phyloP scores from a whole-genome alignment of 2,329 filamentous ascomycete genomes.

The Penicillium freii region DNA sequence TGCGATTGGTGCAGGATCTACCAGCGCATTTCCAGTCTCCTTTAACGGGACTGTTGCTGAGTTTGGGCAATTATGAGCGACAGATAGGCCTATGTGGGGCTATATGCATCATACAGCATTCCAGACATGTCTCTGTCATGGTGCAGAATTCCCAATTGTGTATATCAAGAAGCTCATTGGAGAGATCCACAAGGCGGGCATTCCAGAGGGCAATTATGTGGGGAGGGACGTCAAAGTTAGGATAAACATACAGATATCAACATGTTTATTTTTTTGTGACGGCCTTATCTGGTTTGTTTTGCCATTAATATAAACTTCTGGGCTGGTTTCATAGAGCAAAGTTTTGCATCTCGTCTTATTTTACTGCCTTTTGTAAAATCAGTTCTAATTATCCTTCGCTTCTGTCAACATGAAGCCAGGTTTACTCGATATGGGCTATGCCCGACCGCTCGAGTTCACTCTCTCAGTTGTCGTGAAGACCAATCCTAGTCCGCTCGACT shows the following conservation, averaged over 20 bases:
- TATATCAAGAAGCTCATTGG: not conserved
- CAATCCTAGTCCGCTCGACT: constrained; percentile 8
- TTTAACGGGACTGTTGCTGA: not conserved
- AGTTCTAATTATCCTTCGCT: not conserved
- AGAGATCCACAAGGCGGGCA: not conserved
- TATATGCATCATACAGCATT: not conserved
- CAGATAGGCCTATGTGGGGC: not conserved
- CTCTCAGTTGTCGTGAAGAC: constrained; percentile 4
- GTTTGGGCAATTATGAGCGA: not conserved
- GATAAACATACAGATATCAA: not conserved
- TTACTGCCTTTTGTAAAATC: not conserved
- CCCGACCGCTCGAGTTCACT: constrained; percentile 5
- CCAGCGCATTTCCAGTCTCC: not conserved
- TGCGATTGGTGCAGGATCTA: not conserved
- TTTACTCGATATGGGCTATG: constrained; percentile 9
- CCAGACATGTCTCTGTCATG: not conserved
- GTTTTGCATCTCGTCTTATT: not conserved
- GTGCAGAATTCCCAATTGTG: not conserved
- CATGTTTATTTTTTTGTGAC: not conserved
- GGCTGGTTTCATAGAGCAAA: not conserved
- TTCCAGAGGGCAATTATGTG: constrained; percentile 8
- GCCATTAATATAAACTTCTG: not conserved
- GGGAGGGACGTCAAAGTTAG: not conserved
- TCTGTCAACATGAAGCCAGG: not conserved
- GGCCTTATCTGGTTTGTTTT: not conserved